Conservation (phyloP, 2,329 filamentous ascomycete species). For the Microsporum audouinii region DNA sequence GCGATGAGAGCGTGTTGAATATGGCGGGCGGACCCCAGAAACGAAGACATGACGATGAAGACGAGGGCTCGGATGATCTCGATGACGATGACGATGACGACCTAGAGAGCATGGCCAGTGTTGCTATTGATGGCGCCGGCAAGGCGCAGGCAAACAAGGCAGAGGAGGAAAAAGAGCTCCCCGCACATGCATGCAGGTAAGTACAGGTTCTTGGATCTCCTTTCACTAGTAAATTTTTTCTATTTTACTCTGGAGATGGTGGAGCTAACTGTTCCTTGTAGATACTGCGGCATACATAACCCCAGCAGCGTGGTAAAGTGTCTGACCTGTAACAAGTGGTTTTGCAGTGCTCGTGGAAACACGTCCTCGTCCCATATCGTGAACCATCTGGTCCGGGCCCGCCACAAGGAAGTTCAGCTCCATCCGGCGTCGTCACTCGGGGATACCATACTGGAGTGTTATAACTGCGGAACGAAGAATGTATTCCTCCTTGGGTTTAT, state of each 20-base stretch:
- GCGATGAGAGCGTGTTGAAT: conserved; percentile 70
- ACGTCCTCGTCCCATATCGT: conserved; percentile 96
- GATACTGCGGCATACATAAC: conserved; percentile 95
- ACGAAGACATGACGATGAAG: conserved; percentile 73
- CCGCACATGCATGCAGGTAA: conserved; percentile 90
- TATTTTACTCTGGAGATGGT: neutral
- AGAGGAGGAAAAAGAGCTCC: conserved; percentile 83
- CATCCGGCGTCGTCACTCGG: conserved; percentile 87
- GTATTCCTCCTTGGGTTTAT: conserved; percentile 97
- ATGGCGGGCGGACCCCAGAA: conserved; percentile 48
- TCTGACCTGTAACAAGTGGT: conserved; percentile 93
- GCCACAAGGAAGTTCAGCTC: conserved; percentile 96
- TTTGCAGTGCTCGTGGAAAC: conserved; percentile 94
- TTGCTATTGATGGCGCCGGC: conserved; percentile 63
- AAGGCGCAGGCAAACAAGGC: conserved; percentile 42
- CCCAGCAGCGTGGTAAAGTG: conserved; percentile 94
- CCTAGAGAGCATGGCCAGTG: conserved; percentile 62
- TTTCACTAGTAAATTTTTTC: conserved; percentile 19
- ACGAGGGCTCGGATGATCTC: conserved; percentile 72
- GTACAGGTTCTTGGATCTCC: conserved; percentile 28
- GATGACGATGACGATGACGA: conserved; percentile 86
- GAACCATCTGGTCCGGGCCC: conserved; percentile 91
- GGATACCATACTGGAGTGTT: conserved; percentile 94
- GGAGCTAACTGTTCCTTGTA: conserved; percentile 27
- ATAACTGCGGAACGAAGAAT: conserved; percentile 99